These are phyloP conservation scores for Pulveroboletus ridleyi DNA, from an alignment of 1,284 basidiomycete species.

Conservation along the genomic window DNA sequence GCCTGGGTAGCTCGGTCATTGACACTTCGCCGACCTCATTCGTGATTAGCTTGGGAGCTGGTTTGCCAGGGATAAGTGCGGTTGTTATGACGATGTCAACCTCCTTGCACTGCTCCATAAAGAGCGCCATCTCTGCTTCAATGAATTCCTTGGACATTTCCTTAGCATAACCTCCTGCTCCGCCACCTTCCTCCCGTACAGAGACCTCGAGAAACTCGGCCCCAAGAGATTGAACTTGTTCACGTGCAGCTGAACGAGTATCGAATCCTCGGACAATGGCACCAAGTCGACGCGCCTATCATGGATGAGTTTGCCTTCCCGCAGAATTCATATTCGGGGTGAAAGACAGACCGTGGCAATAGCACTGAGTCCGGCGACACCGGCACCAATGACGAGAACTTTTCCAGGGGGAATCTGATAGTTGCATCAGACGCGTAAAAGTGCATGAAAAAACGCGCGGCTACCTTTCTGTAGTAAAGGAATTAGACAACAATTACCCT, in stretches of 20 bases:
- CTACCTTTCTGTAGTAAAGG: conserved; percentile 32
- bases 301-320: conserved; percentile 12
- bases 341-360: conserved; percentile 70
- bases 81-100: conserved; percentile 90
- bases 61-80: conserved; percentile 83
- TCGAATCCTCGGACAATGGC: conserved; percentile 89
- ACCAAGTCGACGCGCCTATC: conserved; percentile 77
- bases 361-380: conserved; percentile 86
- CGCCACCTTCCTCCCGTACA: conserved; percentile 81
- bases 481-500: conserved; percentile 14
- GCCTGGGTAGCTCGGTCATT: background rate
- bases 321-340: conserved; percentile 4
- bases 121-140: conserved; percentile 88
- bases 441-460: conserved; percentile 3
- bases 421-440: conserved; percentile 26
- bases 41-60: conserved; percentile 83
- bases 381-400: conserved; percentile 86
- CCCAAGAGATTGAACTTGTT: conserved; percentile 87
- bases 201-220: conserved; percentile 86
- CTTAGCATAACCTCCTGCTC: conserved; percentile 87
- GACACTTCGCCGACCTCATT: conserved; percentile 51
- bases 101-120: conserved; percentile 85
- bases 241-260: conserved; percentile 81
- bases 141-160: conserved; percentile 91
- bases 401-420: conserved; percentile 83